Conservation (phyloP, 2,329 filamentous ascomycete genomes). For the Fusarium marasasianum region DNA sequence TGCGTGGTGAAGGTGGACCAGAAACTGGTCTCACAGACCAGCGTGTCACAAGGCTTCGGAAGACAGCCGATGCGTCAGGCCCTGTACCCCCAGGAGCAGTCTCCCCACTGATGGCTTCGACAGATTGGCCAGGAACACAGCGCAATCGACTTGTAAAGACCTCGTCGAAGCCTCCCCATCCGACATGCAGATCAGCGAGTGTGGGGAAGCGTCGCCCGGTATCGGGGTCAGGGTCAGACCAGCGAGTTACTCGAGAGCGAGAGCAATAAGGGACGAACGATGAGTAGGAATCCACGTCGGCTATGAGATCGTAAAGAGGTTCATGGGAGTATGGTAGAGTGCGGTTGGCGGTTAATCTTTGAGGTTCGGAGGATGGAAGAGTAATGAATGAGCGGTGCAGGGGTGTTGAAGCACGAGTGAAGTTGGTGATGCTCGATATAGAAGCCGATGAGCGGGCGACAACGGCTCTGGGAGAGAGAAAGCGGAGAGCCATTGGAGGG, state of each 20-base stretch:
- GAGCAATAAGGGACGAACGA: constrained; percentile 93
- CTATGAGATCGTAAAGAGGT: constrained; percentile 84
- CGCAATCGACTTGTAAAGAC: constrained; percentile 82
- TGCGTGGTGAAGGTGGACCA: constrained; percentile 50
- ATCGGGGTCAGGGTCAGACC: constrained; percentile 65
- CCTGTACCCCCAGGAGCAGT: constrained; percentile 56
- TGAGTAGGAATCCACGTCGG: constrained; percentile 86
- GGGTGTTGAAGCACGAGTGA: constrained; percentile 29
- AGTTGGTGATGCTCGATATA: constrained; percentile 26
- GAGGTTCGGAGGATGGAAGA: constrained; percentile 51
- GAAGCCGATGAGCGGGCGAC: constrained; percentile 22
- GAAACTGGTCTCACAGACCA: constrained; percentile 69
- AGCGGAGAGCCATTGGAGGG: constrained; percentile 31
- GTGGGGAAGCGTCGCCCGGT: constrained; percentile 70
- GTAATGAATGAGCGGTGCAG: constrained; percentile 54
- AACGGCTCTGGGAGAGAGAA: constrained; percentile 13
- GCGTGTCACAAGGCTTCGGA: constrained; percentile 74
- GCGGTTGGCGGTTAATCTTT: constrained; percentile 77
- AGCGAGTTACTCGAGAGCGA: constrained; percentile 78
- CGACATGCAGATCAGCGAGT: constrained; percentile 81
- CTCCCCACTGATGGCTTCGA: constrained; percentile 79
- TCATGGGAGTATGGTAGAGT: constrained; percentile 77
- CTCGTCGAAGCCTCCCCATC: constrained; percentile 86
- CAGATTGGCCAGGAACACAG: constrained; percentile 76
- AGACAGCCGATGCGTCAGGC: constrained; percentile 59